phyloP scores from a whole-genome alignment of 2,329 filamentous ascomycete species.

The Epichloe brachyelytri region DNA sequence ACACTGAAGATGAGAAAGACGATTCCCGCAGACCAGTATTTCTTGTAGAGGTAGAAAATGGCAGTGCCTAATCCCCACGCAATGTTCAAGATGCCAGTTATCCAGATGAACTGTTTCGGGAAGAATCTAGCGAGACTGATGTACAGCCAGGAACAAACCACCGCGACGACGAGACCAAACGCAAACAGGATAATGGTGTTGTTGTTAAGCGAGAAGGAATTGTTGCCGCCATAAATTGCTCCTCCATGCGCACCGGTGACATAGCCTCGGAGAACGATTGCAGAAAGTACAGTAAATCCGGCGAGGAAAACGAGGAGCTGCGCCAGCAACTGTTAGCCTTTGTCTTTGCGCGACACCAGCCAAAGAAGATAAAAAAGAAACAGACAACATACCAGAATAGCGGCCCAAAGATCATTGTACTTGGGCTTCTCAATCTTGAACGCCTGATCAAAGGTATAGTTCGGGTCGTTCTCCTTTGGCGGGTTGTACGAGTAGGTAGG shows the following conservation, averaged over 20 bases:
- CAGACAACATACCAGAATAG: slow-evolving; percentile 46
- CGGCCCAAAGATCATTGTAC: slow-evolving; percentile 85
- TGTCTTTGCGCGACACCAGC: neutral
- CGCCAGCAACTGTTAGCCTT: neutral
- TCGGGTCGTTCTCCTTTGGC: slow-evolving; percentile 28
- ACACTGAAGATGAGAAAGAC: slow-evolving; percentile 63
- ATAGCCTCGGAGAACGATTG: slow-evolving; percentile 63
- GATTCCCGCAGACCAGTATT: slow-evolving; percentile 74
- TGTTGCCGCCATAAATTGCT: slow-evolving; percentile 59
- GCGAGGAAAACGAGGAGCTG: slow-evolving; percentile 57
- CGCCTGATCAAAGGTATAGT: slow-evolving; percentile 58
- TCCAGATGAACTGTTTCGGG: slow-evolving; percentile 86
- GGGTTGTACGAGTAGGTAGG: slow-evolving; percentile 24
- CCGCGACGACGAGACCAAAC: slow-evolving; percentile 61
- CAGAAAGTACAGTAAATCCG: slow-evolving; percentile 68
- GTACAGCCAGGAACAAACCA: slow-evolving; percentile 65
- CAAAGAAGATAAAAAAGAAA: neutral
- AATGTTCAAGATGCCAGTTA: slow-evolving; percentile 81
- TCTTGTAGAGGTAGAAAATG: slow-evolving; percentile 67
- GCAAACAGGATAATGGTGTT: slow-evolving; percentile 80
- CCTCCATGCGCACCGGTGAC: slow-evolving; percentile 47
- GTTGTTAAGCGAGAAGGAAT: slow-evolving; percentile 57
- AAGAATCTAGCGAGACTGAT: slow-evolving; percentile 63
- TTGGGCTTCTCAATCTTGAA: slow-evolving; percentile 79
- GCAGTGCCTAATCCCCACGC: slow-evolving; percentile 73